phyloP scores from a whole-genome alignment of 768 basidiomycete species.

The Galerina sulciceps region DNA sequence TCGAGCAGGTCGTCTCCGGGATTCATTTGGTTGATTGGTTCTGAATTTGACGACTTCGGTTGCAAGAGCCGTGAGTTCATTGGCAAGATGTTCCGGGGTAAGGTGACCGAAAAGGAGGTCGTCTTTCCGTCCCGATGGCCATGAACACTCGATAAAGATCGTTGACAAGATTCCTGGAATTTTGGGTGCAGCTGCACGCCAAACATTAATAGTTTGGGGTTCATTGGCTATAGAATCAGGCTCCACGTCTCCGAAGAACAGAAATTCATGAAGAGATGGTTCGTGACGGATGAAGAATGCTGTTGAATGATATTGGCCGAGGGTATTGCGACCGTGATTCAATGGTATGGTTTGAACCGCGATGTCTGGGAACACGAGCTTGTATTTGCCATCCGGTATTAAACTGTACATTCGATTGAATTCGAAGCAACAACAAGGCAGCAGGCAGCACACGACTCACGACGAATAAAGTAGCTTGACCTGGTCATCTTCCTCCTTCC shows the following conservation, averaged over 20 bases:
- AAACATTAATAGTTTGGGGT: constrained; percentile 71
- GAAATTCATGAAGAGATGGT: constrained; percentile 64
- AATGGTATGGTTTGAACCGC: constrained; percentile 72
- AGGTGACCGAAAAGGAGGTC: constrained; percentile 85
- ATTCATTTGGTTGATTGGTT: constrained; percentile 24
- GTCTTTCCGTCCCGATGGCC: constrained; percentile 71
- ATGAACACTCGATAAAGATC: constrained; percentile 97
- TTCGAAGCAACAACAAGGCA: not conserved
- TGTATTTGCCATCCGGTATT: constrained; percentile 63
- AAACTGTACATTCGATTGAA: constrained; percentile 2
- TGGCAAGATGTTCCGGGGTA: constrained; percentile 75
- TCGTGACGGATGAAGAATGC: constrained; percentile 87
- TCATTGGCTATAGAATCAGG: constrained; percentile 71
- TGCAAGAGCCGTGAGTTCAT: constrained; percentile 76
- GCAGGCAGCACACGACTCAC: constrained; percentile 44
- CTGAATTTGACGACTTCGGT: constrained; percentile 61
- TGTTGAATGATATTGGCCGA: constrained; percentile 69
- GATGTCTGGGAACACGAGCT: constrained; percentile 52
- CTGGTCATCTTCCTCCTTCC: constrained; percentile 64
- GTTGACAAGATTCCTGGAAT: constrained; percentile 69
- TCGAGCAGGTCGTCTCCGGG: constrained; percentile 32
- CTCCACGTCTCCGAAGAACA: constrained; percentile 96
- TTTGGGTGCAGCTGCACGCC: constrained; percentile 81
- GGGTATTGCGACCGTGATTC: constrained; percentile 67
- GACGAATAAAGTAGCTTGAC: constrained; percentile 64